These are phyloP conservation scores for Medicago arabica DNA, from an alignment of 306 rosid genomes.

Conservation along the genomic window DNA sequence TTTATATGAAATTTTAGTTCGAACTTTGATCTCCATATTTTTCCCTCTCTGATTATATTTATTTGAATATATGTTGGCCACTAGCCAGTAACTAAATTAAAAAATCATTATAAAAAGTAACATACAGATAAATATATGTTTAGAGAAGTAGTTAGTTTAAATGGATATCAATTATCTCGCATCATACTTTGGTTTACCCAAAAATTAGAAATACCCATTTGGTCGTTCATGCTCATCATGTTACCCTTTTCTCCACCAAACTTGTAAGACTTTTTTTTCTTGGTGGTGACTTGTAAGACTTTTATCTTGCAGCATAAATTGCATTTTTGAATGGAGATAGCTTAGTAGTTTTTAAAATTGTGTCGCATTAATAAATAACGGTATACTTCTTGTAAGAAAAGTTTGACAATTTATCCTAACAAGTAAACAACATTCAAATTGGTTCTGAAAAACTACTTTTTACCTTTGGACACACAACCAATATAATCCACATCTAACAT, in stretches of 20 bases:
- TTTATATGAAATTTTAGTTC: too few relatives aligned
- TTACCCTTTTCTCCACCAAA: too few relatives aligned
- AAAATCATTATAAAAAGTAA: too few relatives aligned
- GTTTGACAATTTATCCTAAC: conserved; percentile 5
- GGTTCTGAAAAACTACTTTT: conserved; percentile 3
- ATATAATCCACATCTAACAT: conserved; percentile 16
- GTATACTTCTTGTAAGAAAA: too few relatives aligned
- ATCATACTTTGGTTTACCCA: too few relatives aligned
- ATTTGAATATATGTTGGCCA: too few relatives aligned
- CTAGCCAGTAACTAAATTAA: too few relatives aligned
- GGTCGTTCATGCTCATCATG: neutral
- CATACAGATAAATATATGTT: too few relatives aligned
- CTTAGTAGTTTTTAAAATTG: neutral
- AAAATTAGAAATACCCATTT: neutral
- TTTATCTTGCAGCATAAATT: neutral
- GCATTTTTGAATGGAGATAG: neutral
- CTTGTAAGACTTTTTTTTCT: neutral
- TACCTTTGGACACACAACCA: conserved; percentile 3
- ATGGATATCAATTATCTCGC: too few relatives aligned
- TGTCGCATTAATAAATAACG: too few relatives aligned
- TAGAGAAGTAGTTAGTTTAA: neutral
- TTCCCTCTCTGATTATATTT: too few relatives aligned
- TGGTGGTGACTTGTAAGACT: neutral
- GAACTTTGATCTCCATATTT: too few relatives aligned
- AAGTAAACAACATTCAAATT: conserved; percentile 8